phyloP scores from a whole-genome alignment of 2,329 filamentous ascomycete genomes.

The Aaosphaeria pasadenensis region DNA sequence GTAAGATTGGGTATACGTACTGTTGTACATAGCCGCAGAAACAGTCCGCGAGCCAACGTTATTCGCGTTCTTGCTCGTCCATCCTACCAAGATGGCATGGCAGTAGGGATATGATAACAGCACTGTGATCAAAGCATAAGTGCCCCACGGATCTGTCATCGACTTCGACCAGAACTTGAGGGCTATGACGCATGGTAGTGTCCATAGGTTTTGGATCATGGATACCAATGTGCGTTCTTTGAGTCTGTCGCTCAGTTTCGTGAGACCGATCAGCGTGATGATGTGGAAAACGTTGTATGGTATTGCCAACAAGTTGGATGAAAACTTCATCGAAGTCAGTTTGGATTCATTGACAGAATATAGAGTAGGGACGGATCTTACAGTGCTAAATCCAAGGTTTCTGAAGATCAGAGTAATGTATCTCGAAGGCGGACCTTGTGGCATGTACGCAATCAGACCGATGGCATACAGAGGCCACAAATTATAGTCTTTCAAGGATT shows the following conservation, averaged over 20 bases:
- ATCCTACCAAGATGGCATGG: conserved; percentile 42
- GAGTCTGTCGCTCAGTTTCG: conserved; percentile 47
- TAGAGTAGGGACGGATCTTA: conserved; percentile 55
- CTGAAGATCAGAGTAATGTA: conserved; percentile 42
- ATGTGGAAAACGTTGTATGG: conserved; percentile 34
- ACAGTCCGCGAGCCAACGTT: conserved; percentile 39
- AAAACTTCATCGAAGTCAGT: background rate
- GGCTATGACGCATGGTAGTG: conserved; percentile 40
- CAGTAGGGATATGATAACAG: conserved; percentile 40
- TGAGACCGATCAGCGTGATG: conserved; percentile 41
- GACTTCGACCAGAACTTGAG: conserved; percentile 18
- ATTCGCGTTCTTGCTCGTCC: conserved; percentile 39
- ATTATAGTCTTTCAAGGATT: conserved; percentile 24
- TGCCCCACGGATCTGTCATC: conserved; percentile 32
- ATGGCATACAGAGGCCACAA: conserved; percentile 47
- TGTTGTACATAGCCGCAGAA: conserved; percentile 40
- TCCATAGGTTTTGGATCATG: conserved; percentile 40
- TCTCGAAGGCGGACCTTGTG: conserved; percentile 32
- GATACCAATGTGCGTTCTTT: conserved; percentile 52
- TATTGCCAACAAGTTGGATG: background rate
- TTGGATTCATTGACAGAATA: conserved; percentile 56
- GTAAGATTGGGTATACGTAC: background rate
- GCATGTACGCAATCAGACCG: conserved; percentile 39
- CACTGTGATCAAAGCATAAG: conserved; percentile 38
- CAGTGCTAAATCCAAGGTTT: conserved; percentile 37